These are phyloP conservation scores for Papilionanthe hybrid DNA, from an alignment of 116 monocot genomes.

Conservation along the genomic window DNA sequence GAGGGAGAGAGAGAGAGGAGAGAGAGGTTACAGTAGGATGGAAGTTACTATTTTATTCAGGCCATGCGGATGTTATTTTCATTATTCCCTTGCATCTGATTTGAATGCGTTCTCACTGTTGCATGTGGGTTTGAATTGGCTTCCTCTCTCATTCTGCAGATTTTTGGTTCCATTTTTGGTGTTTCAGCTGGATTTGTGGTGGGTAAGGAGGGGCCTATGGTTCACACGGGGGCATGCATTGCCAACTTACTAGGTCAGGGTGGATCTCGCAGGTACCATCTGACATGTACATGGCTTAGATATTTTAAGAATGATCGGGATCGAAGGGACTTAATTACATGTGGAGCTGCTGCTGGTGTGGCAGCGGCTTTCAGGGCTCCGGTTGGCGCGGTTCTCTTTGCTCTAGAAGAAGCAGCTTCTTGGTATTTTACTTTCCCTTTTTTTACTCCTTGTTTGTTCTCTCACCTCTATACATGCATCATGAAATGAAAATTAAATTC, in stretches of 20 bases:
- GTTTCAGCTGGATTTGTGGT: constrained; percentile 92
- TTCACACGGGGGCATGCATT: constrained; percentile 97
- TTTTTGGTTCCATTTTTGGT: constrained; percentile 87
- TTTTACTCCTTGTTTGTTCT: constrained; percentile 2
- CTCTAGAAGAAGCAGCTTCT: constrained; percentile 97
- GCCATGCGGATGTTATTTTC: not conserved
- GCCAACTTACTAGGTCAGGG: constrained; percentile 89
- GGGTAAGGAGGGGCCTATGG: constrained; percentile 99
- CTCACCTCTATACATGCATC: not conserved
- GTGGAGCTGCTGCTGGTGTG: constrained; percentile 92
- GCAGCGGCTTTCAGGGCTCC: constrained; percentile 97
- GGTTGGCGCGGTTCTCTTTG: constrained; percentile 96
- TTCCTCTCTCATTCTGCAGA: constrained; percentile 30
- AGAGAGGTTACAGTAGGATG: not conserved
- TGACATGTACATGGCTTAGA: constrained; percentile 92
- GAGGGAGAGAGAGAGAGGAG: not conserved
- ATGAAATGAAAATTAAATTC: not conserved
- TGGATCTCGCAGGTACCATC: constrained; percentile 89
- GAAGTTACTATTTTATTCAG: not conserved
- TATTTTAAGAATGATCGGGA: constrained; percentile 94
- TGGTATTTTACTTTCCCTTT: constrained; percentile 44
- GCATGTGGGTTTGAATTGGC: not conserved
- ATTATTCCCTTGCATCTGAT: too few relatives aligned
- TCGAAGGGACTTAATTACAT: constrained; percentile 88
- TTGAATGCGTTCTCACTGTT: too few relatives aligned